Percentiles rank a stretch among this genome's conserved stretches.
Conservation (phyloP, 148 eudicot species). For the Simmondsia chinensis region DNA sequence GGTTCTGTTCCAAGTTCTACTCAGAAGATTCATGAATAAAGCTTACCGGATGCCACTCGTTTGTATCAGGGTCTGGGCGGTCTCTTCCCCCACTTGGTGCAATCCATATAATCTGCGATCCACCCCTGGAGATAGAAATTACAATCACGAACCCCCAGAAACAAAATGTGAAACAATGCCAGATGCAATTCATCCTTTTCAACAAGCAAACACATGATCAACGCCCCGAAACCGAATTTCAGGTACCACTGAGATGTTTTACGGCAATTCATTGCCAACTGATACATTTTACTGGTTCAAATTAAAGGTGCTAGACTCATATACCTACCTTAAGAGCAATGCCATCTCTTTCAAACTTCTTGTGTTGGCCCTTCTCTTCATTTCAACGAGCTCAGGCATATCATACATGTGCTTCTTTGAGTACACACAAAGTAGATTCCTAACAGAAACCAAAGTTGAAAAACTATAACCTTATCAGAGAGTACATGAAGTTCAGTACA, state of each 20-base stretch:
- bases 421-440: conserved; percentile 94
- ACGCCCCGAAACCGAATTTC: too few species aligned
- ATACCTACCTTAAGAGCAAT: conserved; percentile 64
- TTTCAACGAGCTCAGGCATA: conserved; percentile 77
- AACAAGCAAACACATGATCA: too few species aligned
- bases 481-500: neutral
- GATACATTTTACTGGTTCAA: neutral
- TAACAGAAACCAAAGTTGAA: conserved; percentile 17
- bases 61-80: conserved; percentile 80
- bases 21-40: neutral
- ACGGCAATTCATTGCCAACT: too few species aligned
- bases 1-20: neutral
- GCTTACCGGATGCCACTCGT: conserved; percentile 82
- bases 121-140: conserved; percentile 41
- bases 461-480: neutral
- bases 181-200: neutral
- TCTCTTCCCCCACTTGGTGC: conserved; percentile 99
- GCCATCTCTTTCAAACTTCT: conserved; percentile 96
- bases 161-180: neutral
- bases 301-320: neutral
- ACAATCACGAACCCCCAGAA: conserved; percentile 8
- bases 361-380: conserved; percentile 84
- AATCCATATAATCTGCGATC: conserved; percentile 95
- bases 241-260: too few species aligned
- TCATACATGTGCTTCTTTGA: conserved; percentile 96